A percentile compares a stretch with the other conserved stretches of the same genome.
phyloP scores from a whole-genome alignment of 2,329 filamentous ascomycete species.

The Diaporthe longicolla region DNA sequence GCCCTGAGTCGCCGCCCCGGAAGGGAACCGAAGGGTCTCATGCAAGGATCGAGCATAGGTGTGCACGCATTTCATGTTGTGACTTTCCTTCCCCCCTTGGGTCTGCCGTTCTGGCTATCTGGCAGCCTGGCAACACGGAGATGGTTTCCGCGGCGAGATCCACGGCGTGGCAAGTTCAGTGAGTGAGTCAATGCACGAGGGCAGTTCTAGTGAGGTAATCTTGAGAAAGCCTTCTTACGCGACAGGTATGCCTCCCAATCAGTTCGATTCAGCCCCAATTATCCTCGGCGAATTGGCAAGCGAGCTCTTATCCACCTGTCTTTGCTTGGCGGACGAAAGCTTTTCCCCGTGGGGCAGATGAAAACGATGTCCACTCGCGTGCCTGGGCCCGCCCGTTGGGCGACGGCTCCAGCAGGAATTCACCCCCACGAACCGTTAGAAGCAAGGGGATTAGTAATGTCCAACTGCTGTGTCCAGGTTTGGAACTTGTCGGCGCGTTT shows the following conservation, averaged over 20 bases:
- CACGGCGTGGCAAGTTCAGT: background rate
- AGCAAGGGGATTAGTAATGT: conserved; percentile 15
- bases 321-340: conserved; percentile 18
- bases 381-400: conserved; percentile 14
- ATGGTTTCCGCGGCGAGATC: background rate
- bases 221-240: background rate
- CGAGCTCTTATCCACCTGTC: background rate
- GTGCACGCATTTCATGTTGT: background rate
- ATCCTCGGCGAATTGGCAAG: conserved; percentile 7
- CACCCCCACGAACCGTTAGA: conserved; percentile 9
- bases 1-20: background rate
- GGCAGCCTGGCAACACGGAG: background rate
- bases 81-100: background rate
- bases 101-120: background rate
- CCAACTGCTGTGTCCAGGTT: background rate
- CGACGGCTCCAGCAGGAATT: background rate
- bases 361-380: conserved; percentile 2
- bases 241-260: conserved; percentile 8
- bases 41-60: background rate
- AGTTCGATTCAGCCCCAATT: background rate
- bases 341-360: conserved; percentile 22
- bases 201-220: conserved; percentile 28
- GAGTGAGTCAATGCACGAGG: background rate
- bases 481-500: background rate
- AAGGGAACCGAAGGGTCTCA: background rate